Evolutionary conservation across 1,139 yeast genomes (phyloP), one percentile per base, ranked within the genome.

Genomic region (Pneumocystis canis): DNA sequence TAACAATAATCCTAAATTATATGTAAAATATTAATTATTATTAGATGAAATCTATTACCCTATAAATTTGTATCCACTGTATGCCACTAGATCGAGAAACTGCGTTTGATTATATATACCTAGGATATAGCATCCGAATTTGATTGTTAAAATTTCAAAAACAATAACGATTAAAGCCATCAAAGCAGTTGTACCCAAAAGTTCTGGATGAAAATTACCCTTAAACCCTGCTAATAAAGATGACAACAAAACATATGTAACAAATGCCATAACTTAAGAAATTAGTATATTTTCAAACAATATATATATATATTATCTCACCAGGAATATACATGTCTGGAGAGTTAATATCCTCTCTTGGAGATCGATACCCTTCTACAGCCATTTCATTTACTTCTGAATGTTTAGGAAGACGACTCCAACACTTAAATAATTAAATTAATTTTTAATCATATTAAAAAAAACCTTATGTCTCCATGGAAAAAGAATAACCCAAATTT

Each of bases 321-420:
- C 54, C 54, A 4, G 99, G 99, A 64, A 94, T 88, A 73, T 94
- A 94, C 78, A 92, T 81, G 73, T 94, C 99, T 1, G 98, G 98
- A 0, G 97, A 95, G 72, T 94, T 94, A 66, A 87, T 79, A 72
- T 94, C 98, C 66, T 83, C 86, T 47, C 80, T 73, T 11, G 96
- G 95, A 4, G 87, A 83, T 1, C 87, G 85, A 72, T 79, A 88
- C 18, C 79, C 75, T 58, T 81, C 84, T 18, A 71, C 72, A 7
- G n/a, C 69, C 67, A 40, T 76, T 76, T 25, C 73, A 71, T 58
- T 77, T 70, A 62, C 68, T 73, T 37, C 71, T 65, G 63, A 72
- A 77, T 60, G 71, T 78, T 68, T 69, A 79, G 80, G 70, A 82
- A 11, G 61, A 64, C 67, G 53, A 31, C 63, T 35, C 33, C 30